phyloP scores from a whole-genome alignment of 1,284 basidiomycete species.

The Volvariella surrecta region DNA sequence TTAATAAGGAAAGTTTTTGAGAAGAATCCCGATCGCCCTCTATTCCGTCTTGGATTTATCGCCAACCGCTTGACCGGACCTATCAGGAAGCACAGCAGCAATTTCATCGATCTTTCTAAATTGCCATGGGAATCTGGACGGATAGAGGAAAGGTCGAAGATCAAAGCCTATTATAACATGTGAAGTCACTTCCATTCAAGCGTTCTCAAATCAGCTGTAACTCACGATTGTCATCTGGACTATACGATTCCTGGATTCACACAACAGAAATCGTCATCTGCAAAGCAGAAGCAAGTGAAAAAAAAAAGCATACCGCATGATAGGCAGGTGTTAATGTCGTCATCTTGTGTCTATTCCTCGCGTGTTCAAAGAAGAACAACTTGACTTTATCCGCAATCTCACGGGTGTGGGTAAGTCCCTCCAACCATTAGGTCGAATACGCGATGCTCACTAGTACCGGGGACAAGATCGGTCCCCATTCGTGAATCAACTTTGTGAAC shows the following conservation, averaged over 20 bases:
- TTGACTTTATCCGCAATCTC: slow-evolving; percentile 98
- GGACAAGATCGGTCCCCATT: slow-evolving; percentile 82
- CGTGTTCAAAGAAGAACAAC: slow-evolving; percentile 95
- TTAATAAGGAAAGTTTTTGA: too few species aligned
- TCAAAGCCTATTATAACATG: slow-evolving; percentile 70
- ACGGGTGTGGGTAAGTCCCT: not conserved
- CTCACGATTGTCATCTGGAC: slow-evolving; percentile 93
- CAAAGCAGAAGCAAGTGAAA: slow-evolving; percentile 2
- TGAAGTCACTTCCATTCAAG: slow-evolving; percentile 5
- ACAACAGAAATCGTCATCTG: slow-evolving; percentile 9
- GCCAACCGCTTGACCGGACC: slow-evolving; percentile 31
- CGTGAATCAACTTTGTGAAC: slow-evolving; percentile 89
- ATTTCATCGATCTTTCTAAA: slow-evolving; percentile 91
- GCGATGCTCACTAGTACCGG: slow-evolving; percentile 58
- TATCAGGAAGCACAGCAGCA: slow-evolving; percentile 67
- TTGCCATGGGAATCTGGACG: slow-evolving; percentile 91
- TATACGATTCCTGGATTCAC: slow-evolving; percentile 75
- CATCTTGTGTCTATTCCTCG: slow-evolving; percentile 98
- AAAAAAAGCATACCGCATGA: slow-evolving; percentile 66
- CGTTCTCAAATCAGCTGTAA: slow-evolving; percentile 6
- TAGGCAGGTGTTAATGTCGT: slow-evolving; percentile 96
- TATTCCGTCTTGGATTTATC: slow-evolving; percentile 29
- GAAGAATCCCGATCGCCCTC: too few species aligned
- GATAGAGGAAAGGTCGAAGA: slow-evolving; percentile 93
- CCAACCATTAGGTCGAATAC: not conserved